Evolutionary conservation across 1,284 basidiomycete genomes (phyloP).

Genomic region (Trichosporon sp.): DNA sequence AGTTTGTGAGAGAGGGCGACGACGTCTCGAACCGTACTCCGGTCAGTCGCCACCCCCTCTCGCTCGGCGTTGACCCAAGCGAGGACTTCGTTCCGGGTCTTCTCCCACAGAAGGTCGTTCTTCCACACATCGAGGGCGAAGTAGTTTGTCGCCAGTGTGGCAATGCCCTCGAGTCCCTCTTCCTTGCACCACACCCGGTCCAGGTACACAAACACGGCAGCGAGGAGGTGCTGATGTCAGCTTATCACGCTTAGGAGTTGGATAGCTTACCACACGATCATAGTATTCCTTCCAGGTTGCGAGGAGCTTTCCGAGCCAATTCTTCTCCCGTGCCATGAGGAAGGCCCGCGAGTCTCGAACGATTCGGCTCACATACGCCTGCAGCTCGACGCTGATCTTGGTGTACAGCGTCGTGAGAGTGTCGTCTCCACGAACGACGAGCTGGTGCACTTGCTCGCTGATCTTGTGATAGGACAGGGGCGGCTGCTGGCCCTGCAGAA

Average conservation of each 20-base stretch:
- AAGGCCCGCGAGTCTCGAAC: constrained; percentile 38
- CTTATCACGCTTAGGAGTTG: neutral
- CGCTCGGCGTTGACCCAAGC: constrained; percentile 66
- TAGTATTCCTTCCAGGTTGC: constrained; percentile 41
- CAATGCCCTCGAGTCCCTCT: constrained; percentile 36
- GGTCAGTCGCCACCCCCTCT: constrained; percentile 21
- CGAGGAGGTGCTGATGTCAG: constrained; percentile 40
- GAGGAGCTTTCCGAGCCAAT: constrained; percentile 39
- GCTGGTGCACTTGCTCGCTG: constrained; percentile 35
- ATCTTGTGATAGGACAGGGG: constrained; percentile 40
- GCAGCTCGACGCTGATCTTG: constrained; percentile 37
- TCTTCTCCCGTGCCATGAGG: constrained; percentile 41
- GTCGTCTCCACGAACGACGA: constrained; percentile 35
- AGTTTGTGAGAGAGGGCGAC: constrained; percentile 35
- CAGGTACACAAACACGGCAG: constrained; percentile 53
- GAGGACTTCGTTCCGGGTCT: constrained; percentile 61
- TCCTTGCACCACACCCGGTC: constrained; percentile 48
- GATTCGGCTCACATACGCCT: constrained; percentile 30
- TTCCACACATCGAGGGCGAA: constrained; percentile 64
- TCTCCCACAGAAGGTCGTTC: constrained; percentile 59
- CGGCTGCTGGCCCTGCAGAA: constrained; percentile 40
- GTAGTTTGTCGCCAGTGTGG: constrained; percentile 57
- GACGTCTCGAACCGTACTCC: constrained; percentile 20
- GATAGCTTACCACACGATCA: constrained; percentile 36
- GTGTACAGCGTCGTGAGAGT: constrained; percentile 32